Conservation (phyloP, 2,329 filamentous ascomycete species). For the Domatiomyces globalis region DNA sequence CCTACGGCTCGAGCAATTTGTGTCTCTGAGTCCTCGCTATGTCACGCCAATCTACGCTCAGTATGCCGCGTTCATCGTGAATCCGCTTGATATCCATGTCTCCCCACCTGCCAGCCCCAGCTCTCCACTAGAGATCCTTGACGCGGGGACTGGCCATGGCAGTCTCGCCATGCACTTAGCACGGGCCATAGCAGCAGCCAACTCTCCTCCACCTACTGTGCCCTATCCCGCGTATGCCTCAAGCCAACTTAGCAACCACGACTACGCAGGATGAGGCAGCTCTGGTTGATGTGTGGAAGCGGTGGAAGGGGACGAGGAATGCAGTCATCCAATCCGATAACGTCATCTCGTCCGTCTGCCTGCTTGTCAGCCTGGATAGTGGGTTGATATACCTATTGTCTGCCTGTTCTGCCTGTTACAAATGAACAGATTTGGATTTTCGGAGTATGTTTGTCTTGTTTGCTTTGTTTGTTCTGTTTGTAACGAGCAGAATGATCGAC, state of each 20-base stretch:
- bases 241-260: conserved; percentile 1
- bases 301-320: conserved; percentile 39
- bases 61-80: conserved; percentile 56
- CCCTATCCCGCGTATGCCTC: background rate
- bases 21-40: conserved; percentile 49
- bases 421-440: no score
- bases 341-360: no score
- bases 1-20: conserved; percentile 62
- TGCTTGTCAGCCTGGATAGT: no score
- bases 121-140: conserved; percentile 56
- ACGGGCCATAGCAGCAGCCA: conserved; percentile 60
- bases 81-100: conserved; percentile 58
- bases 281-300: conserved; percentile 27
- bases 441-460: no score
- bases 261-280: background rate
- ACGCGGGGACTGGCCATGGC: conserved; percentile 76
- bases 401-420: no score
- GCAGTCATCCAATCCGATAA: conserved; percentile 70
- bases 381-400: no score
- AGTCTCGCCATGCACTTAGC: conserved; percentile 62
- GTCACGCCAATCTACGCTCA: conserved; percentile 54
- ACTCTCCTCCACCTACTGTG: conserved; percentile 35
- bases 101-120: conserved; percentile 20
- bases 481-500: no score
- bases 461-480: no score